phyloP scores from a whole-genome alignment of 2,329 filamentous ascomycete species.

The Cordyceps cicadae region DNA sequence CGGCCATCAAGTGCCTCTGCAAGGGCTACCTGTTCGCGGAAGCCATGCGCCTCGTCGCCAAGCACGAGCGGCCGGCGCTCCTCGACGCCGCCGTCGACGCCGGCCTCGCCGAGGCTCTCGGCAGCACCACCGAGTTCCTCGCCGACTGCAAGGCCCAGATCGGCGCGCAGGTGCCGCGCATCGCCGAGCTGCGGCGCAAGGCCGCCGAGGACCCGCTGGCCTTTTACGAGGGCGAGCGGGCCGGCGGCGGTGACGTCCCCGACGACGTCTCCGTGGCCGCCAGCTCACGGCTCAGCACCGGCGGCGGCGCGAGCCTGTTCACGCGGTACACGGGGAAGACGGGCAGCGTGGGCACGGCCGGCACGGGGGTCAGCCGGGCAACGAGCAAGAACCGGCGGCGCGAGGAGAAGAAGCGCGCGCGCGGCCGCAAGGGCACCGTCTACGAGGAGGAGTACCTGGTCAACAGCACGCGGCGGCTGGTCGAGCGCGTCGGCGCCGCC shows the following conservation, averaged over 20 bases:
- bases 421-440: conserved; percentile 91
- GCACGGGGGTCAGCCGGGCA: conserved; percentile 65
- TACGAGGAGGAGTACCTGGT: conserved; percentile 98
- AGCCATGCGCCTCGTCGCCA: conserved; percentile 68
- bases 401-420: conserved; percentile 90
- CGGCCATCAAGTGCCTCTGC: conserved; percentile 70
- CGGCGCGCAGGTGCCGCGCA: conserved; percentile 73
- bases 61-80: conserved; percentile 52
- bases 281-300: conserved; percentile 68
- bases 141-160: conserved; percentile 88
- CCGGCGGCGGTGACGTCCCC: conserved; percentile 61
- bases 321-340: conserved; percentile 78
- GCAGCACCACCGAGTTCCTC: conserved; percentile 78
- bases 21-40: conserved; percentile 81
- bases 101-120: conserved; percentile 72
- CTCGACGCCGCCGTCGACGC: conserved; percentile 64
- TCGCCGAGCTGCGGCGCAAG: conserved; percentile 71
- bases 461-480: conserved; percentile 72
- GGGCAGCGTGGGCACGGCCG: conserved; percentile 56
- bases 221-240: conserved; percentile 75
- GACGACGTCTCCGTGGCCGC: conserved; percentile 90
- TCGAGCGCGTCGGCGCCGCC: conserved; percentile 70
- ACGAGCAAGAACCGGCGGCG: conserved; percentile 81
- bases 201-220: conserved; percentile 78
- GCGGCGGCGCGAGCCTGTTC: conserved; percentile 78